A percentile compares a stretch with the other conserved stretches of the same genome.
Conservation (phyloP, 148 eudicot genomes). For the Euryodendron excelsum region DNA sequence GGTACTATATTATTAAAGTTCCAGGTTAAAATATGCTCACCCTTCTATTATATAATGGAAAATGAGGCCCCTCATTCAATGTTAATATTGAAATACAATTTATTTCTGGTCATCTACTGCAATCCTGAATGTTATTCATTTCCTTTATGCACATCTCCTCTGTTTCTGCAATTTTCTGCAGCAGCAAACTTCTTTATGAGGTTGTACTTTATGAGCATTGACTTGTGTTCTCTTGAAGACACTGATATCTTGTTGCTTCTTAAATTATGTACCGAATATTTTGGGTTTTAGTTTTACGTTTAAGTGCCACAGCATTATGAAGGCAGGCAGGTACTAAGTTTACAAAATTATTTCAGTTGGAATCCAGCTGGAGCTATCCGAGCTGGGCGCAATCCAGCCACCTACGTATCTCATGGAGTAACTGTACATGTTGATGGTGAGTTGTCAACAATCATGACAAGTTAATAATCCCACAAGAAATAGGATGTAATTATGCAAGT, state of each 20-base stretch:
- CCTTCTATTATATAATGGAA: background rate
- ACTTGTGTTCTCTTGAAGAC: constrained; percentile 4
- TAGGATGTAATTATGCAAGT: background rate
- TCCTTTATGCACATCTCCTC: background rate
- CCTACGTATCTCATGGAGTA: constrained; percentile 63
- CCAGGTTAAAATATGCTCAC: background rate
- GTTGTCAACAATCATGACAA: constrained; percentile 19
- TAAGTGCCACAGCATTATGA: background rate
- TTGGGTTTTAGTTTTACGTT: background rate
- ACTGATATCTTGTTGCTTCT: background rate
- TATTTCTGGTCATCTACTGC: background rate
- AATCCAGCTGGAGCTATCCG: constrained; percentile 94
- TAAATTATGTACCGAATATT: background rate
- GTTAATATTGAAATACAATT: background rate
- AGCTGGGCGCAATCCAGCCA: constrained; percentile 94
- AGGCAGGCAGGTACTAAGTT: background rate
- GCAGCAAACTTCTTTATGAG: background rate
- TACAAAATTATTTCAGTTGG: constrained; percentile 56
- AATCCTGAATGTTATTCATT: constrained; percentile 1
- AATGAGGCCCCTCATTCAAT: background rate
- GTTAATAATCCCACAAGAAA: constrained; percentile 2
- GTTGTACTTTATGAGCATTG: background rate
- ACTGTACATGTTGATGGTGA: constrained; percentile 73
- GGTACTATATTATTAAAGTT: background rate
- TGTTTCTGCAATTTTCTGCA: background rate